Evolutionary conservation across 441 rosid species (phyloP), one percentile per base, ranked within the genome.

Genomic region (Isatis lusitanica): DNA sequence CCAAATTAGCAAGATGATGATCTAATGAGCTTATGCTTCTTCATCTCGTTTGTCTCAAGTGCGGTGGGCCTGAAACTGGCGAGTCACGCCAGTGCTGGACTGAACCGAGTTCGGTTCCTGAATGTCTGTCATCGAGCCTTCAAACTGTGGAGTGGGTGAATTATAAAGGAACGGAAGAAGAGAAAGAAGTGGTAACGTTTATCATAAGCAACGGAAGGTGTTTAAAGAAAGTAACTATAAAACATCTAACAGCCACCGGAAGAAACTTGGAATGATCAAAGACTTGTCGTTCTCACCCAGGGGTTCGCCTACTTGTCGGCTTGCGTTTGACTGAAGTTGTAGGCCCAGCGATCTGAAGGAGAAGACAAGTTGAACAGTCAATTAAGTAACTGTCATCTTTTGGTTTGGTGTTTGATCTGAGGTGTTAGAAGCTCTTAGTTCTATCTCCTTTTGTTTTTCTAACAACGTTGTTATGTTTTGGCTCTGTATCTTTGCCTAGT

Each of bases 101-200:
- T 6, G 16, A 70, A 50, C 74, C 60, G 31, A 60, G 30, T 6
- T 15, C 67, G 15, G 51, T 70, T 48, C 69, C 76, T 28, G 53
- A 68, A 7, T 55, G 73, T 55, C 4, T 68, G 53, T 10, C 2
- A 30, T 3, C 17, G 13, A 53, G 31, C 17, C 31, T 68, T 15
- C 18, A 56, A 56, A 56, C 31, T n/a, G 2, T 68, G 1, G 18
- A 56, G 31, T 56, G 63, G 73, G 33, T 7, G 33, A 1, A 8
- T 0, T 68, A 55, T 11, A 1, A 42, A 55, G 73, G 73, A 28
- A 12, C 21, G 0, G 1, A 40, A 17, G 55, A 53, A 56, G 73
- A 68, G 6, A 42, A 43, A 10, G 43, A 68, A 53, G 13, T 43
- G 3, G 43, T 21, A 0, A 3, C 2, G 7, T 68, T 9, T 10